A percentile compares a stretch with the other conserved stretches of the same genome.
phyloP scores from a whole-genome alignment of 768 basidiomycete species.

The Tylopilus intermedius region DNA sequence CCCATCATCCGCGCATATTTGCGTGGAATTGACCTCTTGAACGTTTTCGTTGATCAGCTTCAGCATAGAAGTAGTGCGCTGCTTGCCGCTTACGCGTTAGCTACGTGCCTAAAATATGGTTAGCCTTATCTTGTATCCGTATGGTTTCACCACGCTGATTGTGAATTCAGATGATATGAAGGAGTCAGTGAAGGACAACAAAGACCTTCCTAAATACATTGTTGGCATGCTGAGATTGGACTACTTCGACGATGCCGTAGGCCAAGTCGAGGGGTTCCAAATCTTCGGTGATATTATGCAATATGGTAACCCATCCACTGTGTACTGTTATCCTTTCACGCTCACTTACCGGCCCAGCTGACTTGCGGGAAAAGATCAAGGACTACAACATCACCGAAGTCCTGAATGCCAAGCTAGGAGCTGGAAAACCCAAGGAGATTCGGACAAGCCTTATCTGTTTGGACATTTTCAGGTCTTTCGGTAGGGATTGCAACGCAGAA shows the following conservation, averaged over 20 bases:
- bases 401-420: too few relatives aligned
- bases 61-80: constrained; percentile 7
- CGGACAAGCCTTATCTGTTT: too few relatives aligned
- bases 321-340: too few relatives aligned
- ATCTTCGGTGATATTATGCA: constrained; percentile 20
- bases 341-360: too few relatives aligned
- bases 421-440: too few relatives aligned
- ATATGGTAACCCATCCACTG: too few relatives aligned
- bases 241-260: constrained; percentile 24
- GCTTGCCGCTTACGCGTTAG: constrained; percentile 19
- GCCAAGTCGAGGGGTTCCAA: constrained; percentile 23
- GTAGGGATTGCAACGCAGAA: too few relatives aligned
- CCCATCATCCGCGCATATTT: constrained; percentile 6
- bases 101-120: not conserved
- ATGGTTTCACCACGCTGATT: not conserved
- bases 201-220: constrained; percentile 15
- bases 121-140: not conserved
- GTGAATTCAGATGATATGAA: constrained; percentile 2
- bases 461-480: too few relatives aligned
- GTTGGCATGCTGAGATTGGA: constrained; percentile 23
- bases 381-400: too few relatives aligned
- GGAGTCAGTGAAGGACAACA: constrained; percentile 5
- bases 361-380: too few relatives aligned
- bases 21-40: not conserved
- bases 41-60: constrained; percentile 10